Percentiles rank a stretch among this genome's conserved stretches.
Conservation (phyloP, 2,329 filamentous ascomycete genomes). For the Endoconidiophora polonica region DNA sequence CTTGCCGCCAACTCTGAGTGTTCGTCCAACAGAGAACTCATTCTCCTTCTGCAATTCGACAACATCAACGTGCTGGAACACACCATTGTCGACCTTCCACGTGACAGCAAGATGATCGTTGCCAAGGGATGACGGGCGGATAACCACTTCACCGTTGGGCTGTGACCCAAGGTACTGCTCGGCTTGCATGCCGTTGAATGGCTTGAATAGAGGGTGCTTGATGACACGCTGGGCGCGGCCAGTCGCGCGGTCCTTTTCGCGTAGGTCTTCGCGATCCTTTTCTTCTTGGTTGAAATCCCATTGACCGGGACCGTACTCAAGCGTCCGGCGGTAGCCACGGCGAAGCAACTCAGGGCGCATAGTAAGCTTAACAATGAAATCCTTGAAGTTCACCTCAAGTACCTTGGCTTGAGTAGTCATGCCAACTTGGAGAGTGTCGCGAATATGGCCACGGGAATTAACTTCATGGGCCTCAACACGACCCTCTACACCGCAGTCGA, state of each 20-base stretch:
- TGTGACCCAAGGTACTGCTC: conserved; percentile 86
- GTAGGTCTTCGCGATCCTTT: conserved; percentile 64
- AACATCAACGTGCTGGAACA: conserved; percentile 97
- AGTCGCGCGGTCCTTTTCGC: conserved; percentile 71
- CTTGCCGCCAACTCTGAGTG: conserved; percentile 70
- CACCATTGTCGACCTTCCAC: conserved; percentile 90
- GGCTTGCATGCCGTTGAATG: conserved; percentile 81
- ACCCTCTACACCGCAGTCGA: conserved; percentile 89
- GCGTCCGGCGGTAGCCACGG: conserved; percentile 49
- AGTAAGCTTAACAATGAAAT: conserved; percentile 68
- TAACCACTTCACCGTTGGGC: conserved; percentile 76
- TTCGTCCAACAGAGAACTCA: conserved; percentile 81
- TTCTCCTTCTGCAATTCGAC: conserved; percentile 94
- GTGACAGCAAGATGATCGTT: conserved; percentile 90
- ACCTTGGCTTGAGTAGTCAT: conserved; percentile 84
- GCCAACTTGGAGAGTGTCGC: conserved; percentile 57
- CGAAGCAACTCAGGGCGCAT: conserved; percentile 57
- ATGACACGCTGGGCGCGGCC: conserved; percentile 86
- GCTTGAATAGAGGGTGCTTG: conserved; percentile 90
- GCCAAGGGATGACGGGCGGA: conserved; percentile 87
- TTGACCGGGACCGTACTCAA: conserved; percentile 59
- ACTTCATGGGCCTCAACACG: conserved; percentile 71
- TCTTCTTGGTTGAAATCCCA: conserved; percentile 79
- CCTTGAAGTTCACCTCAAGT: conserved; percentile 70
- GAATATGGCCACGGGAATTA: conserved; percentile 53